phyloP scores from a whole-genome alignment of 306 rosid genomes.

The Lotus japonicus region DNA sequence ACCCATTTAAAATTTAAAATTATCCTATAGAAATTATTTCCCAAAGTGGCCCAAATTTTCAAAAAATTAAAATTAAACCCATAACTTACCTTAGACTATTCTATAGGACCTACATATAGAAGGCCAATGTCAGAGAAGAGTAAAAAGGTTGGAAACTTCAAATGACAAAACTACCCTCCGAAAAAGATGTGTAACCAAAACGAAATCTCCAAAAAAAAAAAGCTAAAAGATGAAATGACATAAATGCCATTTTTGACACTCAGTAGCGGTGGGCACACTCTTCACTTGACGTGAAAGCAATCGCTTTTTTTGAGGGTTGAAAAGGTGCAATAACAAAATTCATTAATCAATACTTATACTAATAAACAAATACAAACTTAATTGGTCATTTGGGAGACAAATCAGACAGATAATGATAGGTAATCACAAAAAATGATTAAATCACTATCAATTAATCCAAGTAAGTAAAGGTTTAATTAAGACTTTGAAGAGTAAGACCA shows the following conservation, averaged over 20 bases:
- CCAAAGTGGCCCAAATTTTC: too few relatives aligned
- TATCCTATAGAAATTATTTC: too few relatives aligned
- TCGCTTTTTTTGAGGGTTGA: constrained; percentile 8
- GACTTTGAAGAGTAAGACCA: constrained; percentile 15
- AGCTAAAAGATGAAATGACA: constrained; percentile 16
- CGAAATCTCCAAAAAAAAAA: constrained; percentile 14
- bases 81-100: too few relatives aligned
- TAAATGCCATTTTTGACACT: constrained; percentile 30
- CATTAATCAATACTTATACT: too few relatives aligned
- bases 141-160: not conserved
- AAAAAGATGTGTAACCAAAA: constrained; percentile 25
- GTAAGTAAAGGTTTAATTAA: constrained; percentile 7
- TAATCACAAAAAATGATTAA: constrained; percentile 31
- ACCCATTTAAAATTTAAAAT: too few relatives aligned
- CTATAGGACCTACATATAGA: not conserved
- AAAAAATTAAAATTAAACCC: too few relatives aligned
- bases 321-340: constrained; percentile 47
- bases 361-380: constrained; percentile 5
- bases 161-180: constrained; percentile 28
- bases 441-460: constrained; percentile 20
- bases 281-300: constrained; percentile 56
- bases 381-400: constrained; percentile 47
- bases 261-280: constrained; percentile 19
- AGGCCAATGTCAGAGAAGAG: not conserved
- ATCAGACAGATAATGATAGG: constrained; percentile 25